Base-by-base conservation (phyloP, 192 early-diverging fungal genomes). In the Podila minutissima region DNA sequence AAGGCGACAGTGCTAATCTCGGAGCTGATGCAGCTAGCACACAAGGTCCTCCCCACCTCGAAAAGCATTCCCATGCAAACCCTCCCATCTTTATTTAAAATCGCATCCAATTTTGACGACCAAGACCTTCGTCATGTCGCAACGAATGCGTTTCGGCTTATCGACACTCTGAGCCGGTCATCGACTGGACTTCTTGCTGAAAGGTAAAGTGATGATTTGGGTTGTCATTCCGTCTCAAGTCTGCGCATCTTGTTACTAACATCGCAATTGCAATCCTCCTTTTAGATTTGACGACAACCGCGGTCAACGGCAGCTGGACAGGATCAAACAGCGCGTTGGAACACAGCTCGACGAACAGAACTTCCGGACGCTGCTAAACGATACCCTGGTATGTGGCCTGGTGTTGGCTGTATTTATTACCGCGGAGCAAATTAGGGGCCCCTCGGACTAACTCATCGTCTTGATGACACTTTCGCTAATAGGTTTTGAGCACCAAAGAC, bases 61-160 rank as follows among this genome's bases (percentile, higher is more conserved):
- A 71, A 68, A 26, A 82, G 71, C 24, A 67, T 79, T 15, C 58
- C 61, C 38, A 62, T 86, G 13, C 65, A 96, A 87, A 87, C 93
- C 2, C 71, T 96, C 48, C 90, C 95, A 0, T 85, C 84, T 20
- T 84, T 96, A 17, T 96, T 96, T 66, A 69, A 84, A 28, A 82
- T 94, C 5, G 95, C 95, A 1, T 88, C 92, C 11, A 87, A 91
- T 65, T 96, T 96, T 84, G 84, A 89, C 1, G 91, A 96, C 72
- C 92, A 94, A 74, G 71, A 73, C 13, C 81, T 89, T 8, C 89
- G 95, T 1, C 95, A 96, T 72, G 83, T 85, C 68, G 93, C 95
- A 5, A 95, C 92, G 0, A 83, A 85, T 6, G 94, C 94, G 4
- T 78, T 95, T 5, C 83, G 89, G 0, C 91, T 94, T 71, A 95